Percentiles rank a stretch among this genome's conserved stretches.
Evolutionary conservation across 192 early-diverging fungal species (phyloP).

Genomic region (Powellomyces hirtus): DNA sequence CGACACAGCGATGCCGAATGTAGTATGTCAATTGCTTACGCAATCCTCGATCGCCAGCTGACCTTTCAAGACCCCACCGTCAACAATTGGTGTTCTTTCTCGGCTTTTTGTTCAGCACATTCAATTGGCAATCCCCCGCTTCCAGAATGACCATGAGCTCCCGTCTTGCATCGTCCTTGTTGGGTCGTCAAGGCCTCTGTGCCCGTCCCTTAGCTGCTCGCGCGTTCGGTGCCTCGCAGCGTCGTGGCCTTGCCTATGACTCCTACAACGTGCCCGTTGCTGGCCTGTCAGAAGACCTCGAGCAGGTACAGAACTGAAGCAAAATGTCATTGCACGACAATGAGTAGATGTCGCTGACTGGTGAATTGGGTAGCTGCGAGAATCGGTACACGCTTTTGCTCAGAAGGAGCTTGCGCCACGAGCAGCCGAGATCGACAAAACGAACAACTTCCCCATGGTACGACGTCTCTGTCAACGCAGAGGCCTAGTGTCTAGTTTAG

Average conservation of each 20-base stretch:
- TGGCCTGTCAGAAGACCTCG: slow-evolving; percentile 70
- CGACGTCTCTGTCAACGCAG: background rate
- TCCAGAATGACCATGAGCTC: too few relatives aligned
- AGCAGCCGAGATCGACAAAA: slow-evolving; percentile 76
- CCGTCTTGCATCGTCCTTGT: too few relatives aligned
- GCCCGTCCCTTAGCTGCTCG: too few relatives aligned
- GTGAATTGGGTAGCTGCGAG: slow-evolving; percentile 20
- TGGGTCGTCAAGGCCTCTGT: too few relatives aligned
- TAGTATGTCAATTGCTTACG: background rate
- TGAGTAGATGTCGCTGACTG: too few relatives aligned
- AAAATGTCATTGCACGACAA: too few relatives aligned
- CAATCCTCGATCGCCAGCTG: background rate
- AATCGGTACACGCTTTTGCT: slow-evolving; percentile 72
- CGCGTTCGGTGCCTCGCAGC: background rate
- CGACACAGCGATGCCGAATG: too few relatives aligned
- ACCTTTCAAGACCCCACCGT: background rate
- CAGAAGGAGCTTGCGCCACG: slow-evolving; percentile 79
- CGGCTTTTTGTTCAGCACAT: too few relatives aligned
- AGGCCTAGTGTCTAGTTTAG: too few relatives aligned
- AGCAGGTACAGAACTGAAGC: slow-evolving; percentile 43
- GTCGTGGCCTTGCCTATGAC: slow-evolving; percentile 32
- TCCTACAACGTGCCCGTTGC: slow-evolving; percentile 76
- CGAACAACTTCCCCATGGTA: slow-evolving; percentile 85
- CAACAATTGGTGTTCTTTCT: too few relatives aligned
- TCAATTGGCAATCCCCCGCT: too few relatives aligned